phyloP scores from a whole-genome alignment of 257 asterid genomes.

The Catharanthus roseus region DNA sequence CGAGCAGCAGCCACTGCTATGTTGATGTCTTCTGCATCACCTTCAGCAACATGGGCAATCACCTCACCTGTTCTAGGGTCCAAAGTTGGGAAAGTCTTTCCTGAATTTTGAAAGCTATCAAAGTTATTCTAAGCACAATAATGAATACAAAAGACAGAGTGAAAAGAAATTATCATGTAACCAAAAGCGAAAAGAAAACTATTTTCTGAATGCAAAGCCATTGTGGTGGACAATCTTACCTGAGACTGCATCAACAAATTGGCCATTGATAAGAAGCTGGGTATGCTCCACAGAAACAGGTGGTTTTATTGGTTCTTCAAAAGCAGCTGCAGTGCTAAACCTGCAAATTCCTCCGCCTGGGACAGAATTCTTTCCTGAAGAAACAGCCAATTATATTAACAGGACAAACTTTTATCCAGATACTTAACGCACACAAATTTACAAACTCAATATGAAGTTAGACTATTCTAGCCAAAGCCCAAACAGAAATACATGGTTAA shows the following conservation, averaged over 20 bases:
- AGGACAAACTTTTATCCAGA: background rate
- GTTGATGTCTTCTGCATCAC: conserved; percentile 76
- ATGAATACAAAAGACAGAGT: background rate
- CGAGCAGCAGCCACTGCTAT: conserved; percentile 94
- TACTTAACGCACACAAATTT: background rate
- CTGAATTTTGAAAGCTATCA: conserved; percentile 28
- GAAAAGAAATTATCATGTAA: background rate
- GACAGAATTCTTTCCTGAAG: conserved; percentile 45
- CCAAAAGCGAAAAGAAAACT: background rate
- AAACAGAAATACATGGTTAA: background rate
- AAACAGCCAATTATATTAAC: conserved; percentile 2
- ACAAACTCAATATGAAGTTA: background rate
- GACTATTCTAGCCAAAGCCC: background rate
- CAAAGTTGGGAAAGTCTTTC: conserved; percentile 78
- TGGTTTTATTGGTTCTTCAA: conserved; percentile 77
- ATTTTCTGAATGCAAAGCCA: background rate
- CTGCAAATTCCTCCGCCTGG: conserved; percentile 37
- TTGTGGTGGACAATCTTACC: conserved; percentile 33
- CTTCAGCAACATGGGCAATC: conserved; percentile 86
- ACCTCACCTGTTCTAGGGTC: conserved; percentile 92
- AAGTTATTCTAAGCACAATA: conserved; percentile 9
- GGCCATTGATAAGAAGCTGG: conserved; percentile 85
- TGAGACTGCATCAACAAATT: conserved; percentile 82
- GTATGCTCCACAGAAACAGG: conserved; percentile 57
- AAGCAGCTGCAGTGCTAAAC: conserved; percentile 65